These are phyloP conservation scores for Trichothecium roseum DNA, from an alignment of 2,329 filamentous ascomycete genomes.

Conservation along the genomic window DNA sequence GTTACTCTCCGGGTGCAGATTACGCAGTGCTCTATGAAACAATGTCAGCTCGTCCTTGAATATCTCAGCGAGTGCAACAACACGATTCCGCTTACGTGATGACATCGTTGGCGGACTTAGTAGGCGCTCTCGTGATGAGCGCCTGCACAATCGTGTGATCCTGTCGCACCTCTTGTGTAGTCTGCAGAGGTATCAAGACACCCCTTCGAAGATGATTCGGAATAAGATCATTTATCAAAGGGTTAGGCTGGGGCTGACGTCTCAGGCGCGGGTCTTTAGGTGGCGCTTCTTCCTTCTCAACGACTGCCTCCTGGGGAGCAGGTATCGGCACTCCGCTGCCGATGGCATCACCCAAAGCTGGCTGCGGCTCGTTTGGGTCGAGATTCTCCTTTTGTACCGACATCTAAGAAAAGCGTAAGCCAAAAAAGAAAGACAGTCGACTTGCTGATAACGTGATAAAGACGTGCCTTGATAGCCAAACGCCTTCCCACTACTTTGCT, in stretches of 20 bases:
- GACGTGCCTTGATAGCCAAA: too few species aligned
- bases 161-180: slow-evolving; percentile 51
- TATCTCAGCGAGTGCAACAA: neutral
- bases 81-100: slow-evolving; percentile 49
- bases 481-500: too few species aligned
- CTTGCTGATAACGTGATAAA: too few species aligned
- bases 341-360: too few species aligned
- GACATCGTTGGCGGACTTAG: slow-evolving; percentile 60
- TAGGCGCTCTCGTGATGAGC: slow-evolving; percentile 62
- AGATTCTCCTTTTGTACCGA: slow-evolving; percentile 3
- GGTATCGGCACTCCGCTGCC: too few species aligned
- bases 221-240: slow-evolving; percentile 24
- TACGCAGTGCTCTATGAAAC: slow-evolving; percentile 38
- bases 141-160: slow-evolving; percentile 49
- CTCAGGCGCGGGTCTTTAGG: slow-evolving; percentile 5
- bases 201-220: slow-evolving; percentile 27
- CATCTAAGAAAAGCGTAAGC: neutral
- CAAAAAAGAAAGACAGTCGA: too few species aligned
- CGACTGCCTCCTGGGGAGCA: too few species aligned
- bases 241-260: slow-evolving; percentile 17
- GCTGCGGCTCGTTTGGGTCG: slow-evolving; percentile 1
- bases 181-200: slow-evolving; percentile 53
- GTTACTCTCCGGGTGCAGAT: slow-evolving; percentile 46
- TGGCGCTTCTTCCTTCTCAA: neutral
- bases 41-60: slow-evolving; percentile 8